Evolutionary conservation across 148 eudicot species (phyloP), one percentile per base, ranked within the genome.

Genomic region (Polygonum maritimum): DNA sequence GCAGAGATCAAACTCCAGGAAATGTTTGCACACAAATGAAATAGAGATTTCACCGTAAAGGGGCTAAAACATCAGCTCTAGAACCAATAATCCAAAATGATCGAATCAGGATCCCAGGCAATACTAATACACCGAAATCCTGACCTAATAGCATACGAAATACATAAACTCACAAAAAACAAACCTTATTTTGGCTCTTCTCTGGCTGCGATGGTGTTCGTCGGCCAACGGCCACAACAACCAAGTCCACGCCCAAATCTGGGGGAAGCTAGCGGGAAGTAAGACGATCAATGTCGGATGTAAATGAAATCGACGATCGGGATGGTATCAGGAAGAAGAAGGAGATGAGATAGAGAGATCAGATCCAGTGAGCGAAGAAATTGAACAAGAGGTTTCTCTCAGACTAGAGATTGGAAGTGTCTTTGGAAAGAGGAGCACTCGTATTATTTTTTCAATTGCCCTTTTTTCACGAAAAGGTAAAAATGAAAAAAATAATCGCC

Each of bases 401-500:
- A 15, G n/a, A n/a, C n/a, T n/a, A n/a, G n/a, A n/a, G n/a, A n/a
- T n/a, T 26, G 31, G 31, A 26, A 26, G 31, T 26, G 31, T 26
- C 31, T 26, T 26, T 26, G 31, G 31, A 26, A 26, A 26, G 31
- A n/a, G n/a, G n/a, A n/a, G n/a, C n/a, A n/a, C n/a, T n/a, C n/a
- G n/a, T n/a, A n/a, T n/a, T n/a, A 26, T 26, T 26, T 26, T 26
- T 26, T 26, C 31, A 26, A 26, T 26, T 26, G 31, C 31, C 31
- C 31, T 26, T 26, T 26, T 11, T 7, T 2, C 48, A 45, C 7
- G 9, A 45, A 15, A 51, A 15, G 18, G 0, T 4, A 1, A 49
- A 51, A 16, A 2, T 16, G 15, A 13, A 14, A 51, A 13, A 51
- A 4, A 51, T 2, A 51, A 16, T 15, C 85, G 88, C 88, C 88